Base-by-base conservation (phyloP, 2,329 filamentous ascomycete species). In the Aureobasidium sp. region DNA sequence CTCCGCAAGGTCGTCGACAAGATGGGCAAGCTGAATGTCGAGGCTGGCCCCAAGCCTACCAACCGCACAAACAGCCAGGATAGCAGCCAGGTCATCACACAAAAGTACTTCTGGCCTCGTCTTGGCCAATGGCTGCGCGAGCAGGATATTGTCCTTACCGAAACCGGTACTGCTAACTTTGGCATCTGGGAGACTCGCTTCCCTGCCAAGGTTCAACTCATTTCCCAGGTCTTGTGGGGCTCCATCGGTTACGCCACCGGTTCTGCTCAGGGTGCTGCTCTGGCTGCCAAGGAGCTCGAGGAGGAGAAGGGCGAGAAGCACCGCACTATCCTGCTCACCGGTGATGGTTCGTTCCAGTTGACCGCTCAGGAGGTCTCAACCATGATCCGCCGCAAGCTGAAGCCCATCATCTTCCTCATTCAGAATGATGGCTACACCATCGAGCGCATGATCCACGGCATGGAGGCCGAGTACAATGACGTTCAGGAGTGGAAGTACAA, bases 321-420 rank as follows among this genome's bases (percentile, higher is more conserved):
- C 33, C 63, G 69, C 60, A 79, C 79, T 0, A 86, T 96, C 47
- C 78, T 96, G 42, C 92, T 95, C 69, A 89, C 91, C 17, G 90
- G 91, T 23, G 91, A 96, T 67, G 91, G 91, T 35, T 89, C 86
- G 60, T 86, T 95, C 74, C 90, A 95, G 71, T 79, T 0, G 72
- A 88, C 84, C 0, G 83, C 79, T 0, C 85, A 88, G 67, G 84
- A 87, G 64, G 73, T 89, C 3, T 80, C 81, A 11, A 85, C 83
- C 1, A 86, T 87, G 65, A 82, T 88, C 65, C 67, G 67, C 55
- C 65, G 70, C 1, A 65, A 71, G 8, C 65, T 73, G 19, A 69
- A 69, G 8, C 67, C 69, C 1, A 64, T 77, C 6, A 68, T 78
- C 7, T 72, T 79, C 61, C 66, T 79, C 7, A 71, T 78, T 25